These are phyloP conservation scores for Vigna reflexopilosa DNA, from an alignment of 306 rosid species.

Conservation along the genomic window DNA sequence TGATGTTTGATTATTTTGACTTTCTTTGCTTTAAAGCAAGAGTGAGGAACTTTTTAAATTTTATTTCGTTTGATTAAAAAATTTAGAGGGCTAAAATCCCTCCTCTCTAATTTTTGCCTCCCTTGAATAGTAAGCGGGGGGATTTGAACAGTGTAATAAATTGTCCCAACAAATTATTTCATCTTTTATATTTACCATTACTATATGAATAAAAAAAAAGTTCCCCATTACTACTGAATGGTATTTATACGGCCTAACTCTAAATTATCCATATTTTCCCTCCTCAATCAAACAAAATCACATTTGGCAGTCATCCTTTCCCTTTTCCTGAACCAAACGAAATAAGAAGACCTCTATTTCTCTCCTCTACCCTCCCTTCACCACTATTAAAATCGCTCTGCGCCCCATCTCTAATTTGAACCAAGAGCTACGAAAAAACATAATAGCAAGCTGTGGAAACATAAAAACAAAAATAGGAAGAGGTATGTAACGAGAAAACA, in stretches of 20 bases:
- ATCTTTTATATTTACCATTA: too few relatives aligned
- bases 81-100: not conserved
- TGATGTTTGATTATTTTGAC: too few relatives aligned
- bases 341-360: not conserved
- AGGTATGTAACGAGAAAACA: constrained; percentile 18
- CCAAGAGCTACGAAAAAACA: not conserved
- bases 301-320: not conserved
- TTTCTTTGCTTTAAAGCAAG: too few relatives aligned
- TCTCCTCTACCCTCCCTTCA: not conserved
- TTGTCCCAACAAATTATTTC: too few relatives aligned
- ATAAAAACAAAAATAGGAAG: not conserved
- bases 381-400: not conserved
- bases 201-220: too few relatives aligned
- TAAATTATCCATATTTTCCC: not conserved
- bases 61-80: too few relatives aligned
- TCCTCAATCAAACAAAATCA: not conserved
- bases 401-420: not conserved
- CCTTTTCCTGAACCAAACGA: not conserved
- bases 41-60: too few relatives aligned
- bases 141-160: not conserved
- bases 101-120: not conserved
- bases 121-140: not conserved
- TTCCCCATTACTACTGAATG: too few relatives aligned
- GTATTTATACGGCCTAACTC: not conserved
- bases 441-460: not conserved